Conservation (phyloP, 768 basidiomycete genomes). For the Psilocybe tampanensis region DNA sequence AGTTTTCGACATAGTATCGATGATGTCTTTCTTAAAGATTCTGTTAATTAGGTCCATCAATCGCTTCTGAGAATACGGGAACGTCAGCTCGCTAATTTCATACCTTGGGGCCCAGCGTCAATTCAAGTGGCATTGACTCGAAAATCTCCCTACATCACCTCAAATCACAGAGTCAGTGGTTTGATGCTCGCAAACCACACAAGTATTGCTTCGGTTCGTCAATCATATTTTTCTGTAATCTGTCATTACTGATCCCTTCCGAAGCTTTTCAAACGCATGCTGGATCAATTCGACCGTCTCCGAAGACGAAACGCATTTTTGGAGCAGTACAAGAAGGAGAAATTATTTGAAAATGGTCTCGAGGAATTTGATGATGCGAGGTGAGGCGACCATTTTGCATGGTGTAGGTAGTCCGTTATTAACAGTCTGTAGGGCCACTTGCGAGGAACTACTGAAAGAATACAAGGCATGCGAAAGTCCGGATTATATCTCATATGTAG, state of each 20-base stretch:
- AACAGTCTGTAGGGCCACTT: slow-evolving; percentile 61
- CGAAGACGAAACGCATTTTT: slow-evolving; percentile 90
- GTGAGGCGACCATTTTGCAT: slow-evolving; percentile 40
- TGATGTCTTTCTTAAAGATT: slow-evolving; percentile 1
- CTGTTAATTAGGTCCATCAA: slow-evolving; percentile 82
- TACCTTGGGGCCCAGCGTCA: slow-evolving; percentile 98
- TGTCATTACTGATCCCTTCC: slow-evolving; percentile 3
- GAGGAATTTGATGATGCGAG: slow-evolving; percentile 99
- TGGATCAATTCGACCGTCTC: slow-evolving; percentile 92
- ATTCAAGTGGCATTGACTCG: slow-evolving; percentile 97
- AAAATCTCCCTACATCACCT: slow-evolving; percentile 83
- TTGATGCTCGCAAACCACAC: slow-evolving; percentile 99
- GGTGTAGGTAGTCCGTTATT: background rate
- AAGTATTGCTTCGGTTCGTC: slow-evolving; percentile 89
- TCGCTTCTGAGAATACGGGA: slow-evolving; percentile 95
- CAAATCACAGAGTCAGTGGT: slow-evolving; percentile 94
- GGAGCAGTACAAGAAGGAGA: slow-evolving; percentile 97
- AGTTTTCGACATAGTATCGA: slow-evolving; percentile 20
- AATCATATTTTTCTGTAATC: background rate
- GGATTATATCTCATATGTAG: slow-evolving; percentile 82
- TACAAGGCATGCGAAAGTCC: slow-evolving; percentile 96
- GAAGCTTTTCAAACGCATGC: slow-evolving; percentile 93
- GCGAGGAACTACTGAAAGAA: slow-evolving; percentile 87
- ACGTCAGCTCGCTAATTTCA: slow-evolving; percentile 95
- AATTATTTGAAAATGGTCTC: slow-evolving; percentile 89